Conservation (phyloP, 1,284 basidiomycete genomes). For the Ganoderma boninense region DNA sequence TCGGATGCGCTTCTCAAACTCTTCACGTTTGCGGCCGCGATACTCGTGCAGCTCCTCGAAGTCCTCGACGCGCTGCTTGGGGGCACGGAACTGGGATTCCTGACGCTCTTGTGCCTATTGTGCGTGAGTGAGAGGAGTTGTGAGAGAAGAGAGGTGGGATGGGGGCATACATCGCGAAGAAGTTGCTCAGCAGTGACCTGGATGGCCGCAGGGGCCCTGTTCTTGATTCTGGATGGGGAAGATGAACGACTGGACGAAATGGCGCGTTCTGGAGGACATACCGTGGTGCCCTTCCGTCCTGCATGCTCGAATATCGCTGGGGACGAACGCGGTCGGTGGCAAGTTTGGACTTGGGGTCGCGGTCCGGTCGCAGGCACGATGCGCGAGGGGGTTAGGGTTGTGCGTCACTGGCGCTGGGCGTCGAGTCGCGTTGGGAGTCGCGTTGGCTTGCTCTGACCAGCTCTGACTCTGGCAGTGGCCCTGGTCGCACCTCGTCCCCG, state of each 20-base stretch:
- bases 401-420: background rate
- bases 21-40: constrained; percentile 92
- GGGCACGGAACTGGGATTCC: constrained; percentile 89
- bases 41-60: constrained; percentile 98
- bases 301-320: constrained; percentile 44
- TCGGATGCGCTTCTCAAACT: constrained; percentile 96
- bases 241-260: background rate
- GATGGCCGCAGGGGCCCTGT: constrained; percentile 32
- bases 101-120: constrained; percentile 93
- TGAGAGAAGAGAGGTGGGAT: background rate
- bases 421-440: background rate
- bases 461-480: background rate
- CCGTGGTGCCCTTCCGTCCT: constrained; percentile 65
- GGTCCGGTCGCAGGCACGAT: too few relatives aligned
- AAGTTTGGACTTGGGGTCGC: background rate
- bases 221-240: constrained; percentile 24
- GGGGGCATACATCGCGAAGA: constrained; percentile 79
- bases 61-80: constrained; percentile 96
- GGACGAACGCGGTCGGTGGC: background rate
- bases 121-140: constrained; percentile 10
- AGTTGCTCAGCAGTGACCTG: constrained; percentile 59
- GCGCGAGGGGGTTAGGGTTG: constrained; percentile 9
- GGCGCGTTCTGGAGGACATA: constrained; percentile 30
- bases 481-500: background rate
- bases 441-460: background rate